Evolutionary conservation across 176 grass and related monocot species (phyloP), one percentile per base, ranked within the genome.

Genomic region (Guadua angustifolia): DNA sequence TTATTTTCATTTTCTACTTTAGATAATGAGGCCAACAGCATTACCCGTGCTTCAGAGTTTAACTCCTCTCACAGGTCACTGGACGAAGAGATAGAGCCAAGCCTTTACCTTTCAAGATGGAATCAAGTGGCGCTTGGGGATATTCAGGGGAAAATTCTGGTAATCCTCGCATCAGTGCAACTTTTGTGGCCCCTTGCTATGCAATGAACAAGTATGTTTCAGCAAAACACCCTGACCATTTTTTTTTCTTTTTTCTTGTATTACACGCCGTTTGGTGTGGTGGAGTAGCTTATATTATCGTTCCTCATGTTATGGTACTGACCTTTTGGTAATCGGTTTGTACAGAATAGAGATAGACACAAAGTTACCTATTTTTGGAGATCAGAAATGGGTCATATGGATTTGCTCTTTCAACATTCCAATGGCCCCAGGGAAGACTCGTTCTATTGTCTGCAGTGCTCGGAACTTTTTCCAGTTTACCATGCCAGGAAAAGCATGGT

Each of bases 371-470:
- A 85, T 95, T 79, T 36, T 95, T 82, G 96, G 96, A 58, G 91
- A 98, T 70, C 96, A 98, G 85, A 95, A 98, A 81, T 98, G 96
- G 96, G 87, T 94, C 21, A 87, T 98, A 92, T 98, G 96, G 96
- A 98, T 98, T 77, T 98, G 96, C 82, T 98, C 96, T 46, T 98
- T 95, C 74, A 98, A 98, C 83, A 95, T 98, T 66, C 96, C 96
- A 60, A 98, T 98, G 96, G 87, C 93, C 18, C 96, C 93, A 38
- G 96, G 96, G 22, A 98, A 98, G 75, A 98, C 93, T 56, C 96
- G 96, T 70, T 98, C 93, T 59, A 98, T 98, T 81, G 96, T 98
- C 70, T 95, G 93, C 29, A 98, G 96, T 7, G 96, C 93, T 80
- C 89, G 93, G 6, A 98, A 98, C 85, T 98, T 98, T 84, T 95